Evolutionary conservation across 495 filamentous ascomycete genomes (phyloP), one percentile per base, ranked within the genome.

Genomic region (Xylaria telfairii): DNA sequence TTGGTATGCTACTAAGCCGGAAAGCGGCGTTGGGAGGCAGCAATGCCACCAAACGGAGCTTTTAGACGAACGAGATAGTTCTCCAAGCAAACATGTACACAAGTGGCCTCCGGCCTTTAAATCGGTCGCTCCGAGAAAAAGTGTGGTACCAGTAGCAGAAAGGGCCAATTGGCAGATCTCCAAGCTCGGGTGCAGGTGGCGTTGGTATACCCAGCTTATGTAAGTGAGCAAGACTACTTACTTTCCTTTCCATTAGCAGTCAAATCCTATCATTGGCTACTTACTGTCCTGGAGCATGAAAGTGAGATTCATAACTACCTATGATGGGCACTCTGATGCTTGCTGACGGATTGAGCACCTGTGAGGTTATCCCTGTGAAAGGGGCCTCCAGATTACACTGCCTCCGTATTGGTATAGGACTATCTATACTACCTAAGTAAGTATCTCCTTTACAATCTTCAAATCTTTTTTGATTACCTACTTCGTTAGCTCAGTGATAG

Each of bases 41-140:
- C 34, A 57, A 57, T 37, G 15, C 54, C 19, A 10, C 19, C 24
- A 12, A 10, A 19, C 47, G 26, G 47, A 54, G 7, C 3, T 54
- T 54, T 39, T 26, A 8, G 21, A 62, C 39, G 21, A 42, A 62
- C 59, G 13, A 62, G 37, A 26, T 19, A 9, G 39, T 61, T 61
- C 19, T 26, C 42, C 37, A 44, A 30, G 28, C 59, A 30, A 57
- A 56, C 12, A 32, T 21, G 5, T 12, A 41, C 13, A n/a, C 13
- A 13, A 3, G 5, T 17, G 44, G 4, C 30, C 19, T 10, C 2
- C 9, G 56, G 2, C 15, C 7, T 59, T 12, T 3, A 30, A 32
- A 39, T 59, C 32, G 56, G 56, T 59, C 30, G 28, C 56, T 59
- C 56, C 32, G 56, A 49, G n/a, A 24, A 49, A 49, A 17, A 56